These are phyloP conservation scores for Pyrus hybrid DNA, from an alignment of 331 rosid species.

Conservation along the genomic window DNA sequence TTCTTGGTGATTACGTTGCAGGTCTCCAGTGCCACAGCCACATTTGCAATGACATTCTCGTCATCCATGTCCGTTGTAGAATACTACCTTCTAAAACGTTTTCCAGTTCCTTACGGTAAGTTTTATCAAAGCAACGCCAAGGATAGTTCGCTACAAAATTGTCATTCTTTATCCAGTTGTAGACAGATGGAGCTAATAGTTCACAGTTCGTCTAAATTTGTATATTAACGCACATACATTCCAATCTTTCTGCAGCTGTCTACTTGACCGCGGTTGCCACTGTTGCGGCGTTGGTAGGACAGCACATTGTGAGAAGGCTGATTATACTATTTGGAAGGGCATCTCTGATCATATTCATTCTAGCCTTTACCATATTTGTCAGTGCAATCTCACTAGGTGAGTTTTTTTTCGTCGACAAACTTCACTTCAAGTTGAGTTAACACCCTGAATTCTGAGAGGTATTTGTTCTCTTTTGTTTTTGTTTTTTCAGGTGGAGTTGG, in stretches of 20 bases:
- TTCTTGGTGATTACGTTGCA: slow-evolving; percentile 18
- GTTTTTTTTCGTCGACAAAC: neutral
- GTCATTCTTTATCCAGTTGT: neutral
- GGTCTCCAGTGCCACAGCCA: slow-evolving; percentile 38
- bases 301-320: slow-evolving; percentile 64
- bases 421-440: neutral
- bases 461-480: slow-evolving; percentile 3
- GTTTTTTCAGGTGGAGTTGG: slow-evolving; percentile 85
- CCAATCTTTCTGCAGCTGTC: slow-evolving; percentile 44
- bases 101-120: slow-evolving; percentile 89
- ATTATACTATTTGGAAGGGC: slow-evolving; percentile 74
- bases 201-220: neutral
- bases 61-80: slow-evolving; percentile 97
- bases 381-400: slow-evolving; percentile 77
- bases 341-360: slow-evolving; percentile 78
- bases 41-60: slow-evolving; percentile 84
- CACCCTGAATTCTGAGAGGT: slow-evolving; percentile 3
- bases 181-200: neutral
- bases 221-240: neutral
- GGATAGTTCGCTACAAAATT: neutral
- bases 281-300: slow-evolving; percentile 70
- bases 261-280: slow-evolving; percentile 64
- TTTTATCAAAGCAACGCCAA: neutral
- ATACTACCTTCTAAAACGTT: slow-evolving; percentile 79
- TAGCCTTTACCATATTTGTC: slow-evolving; percentile 59